Evolutionary conservation across 31 red algal species (phyloP).

Genomic region (Pterothamnion heteromorphum): DNA sequence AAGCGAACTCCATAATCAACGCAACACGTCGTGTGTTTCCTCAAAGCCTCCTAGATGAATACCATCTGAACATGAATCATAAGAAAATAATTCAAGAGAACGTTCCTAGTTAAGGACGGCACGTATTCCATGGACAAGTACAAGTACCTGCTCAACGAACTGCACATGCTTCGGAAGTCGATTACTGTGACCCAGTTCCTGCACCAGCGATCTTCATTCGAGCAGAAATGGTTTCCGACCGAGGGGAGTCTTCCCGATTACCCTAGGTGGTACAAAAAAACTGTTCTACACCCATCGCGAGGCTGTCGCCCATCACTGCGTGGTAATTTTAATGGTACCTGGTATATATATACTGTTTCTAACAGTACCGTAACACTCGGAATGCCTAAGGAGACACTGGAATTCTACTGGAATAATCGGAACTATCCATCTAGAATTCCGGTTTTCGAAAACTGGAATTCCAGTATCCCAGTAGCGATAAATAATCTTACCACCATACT

Average conservation of each 20-base stretch:
- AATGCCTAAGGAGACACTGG: too few relatives aligned
- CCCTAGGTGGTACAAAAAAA: not conserved
- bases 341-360: too few relatives aligned
- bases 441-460: too few relatives aligned
- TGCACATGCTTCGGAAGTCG: not conserved
- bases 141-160: not conserved
- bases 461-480: too few relatives aligned
- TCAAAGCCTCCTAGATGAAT: not conserved
- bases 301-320: too few relatives aligned
- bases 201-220: not conserved
- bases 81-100: not conserved
- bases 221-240: not conserved
- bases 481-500: too few relatives aligned
- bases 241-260: not conserved
- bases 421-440: too few relatives aligned
- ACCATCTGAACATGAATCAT: constrained; percentile 20
- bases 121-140: not conserved
- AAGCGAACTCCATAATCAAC: not conserved
- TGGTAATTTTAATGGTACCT: too few relatives aligned
- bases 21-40: not conserved
- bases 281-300: too few relatives aligned
- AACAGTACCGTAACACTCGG: too few relatives aligned
- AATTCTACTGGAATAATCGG: too few relatives aligned
- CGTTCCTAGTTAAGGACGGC: not conserved
- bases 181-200: not conserved